Conservation (phyloP, 768 basidiomycete species). For the button mushroom (Agaricus bisporus) region DNA sequence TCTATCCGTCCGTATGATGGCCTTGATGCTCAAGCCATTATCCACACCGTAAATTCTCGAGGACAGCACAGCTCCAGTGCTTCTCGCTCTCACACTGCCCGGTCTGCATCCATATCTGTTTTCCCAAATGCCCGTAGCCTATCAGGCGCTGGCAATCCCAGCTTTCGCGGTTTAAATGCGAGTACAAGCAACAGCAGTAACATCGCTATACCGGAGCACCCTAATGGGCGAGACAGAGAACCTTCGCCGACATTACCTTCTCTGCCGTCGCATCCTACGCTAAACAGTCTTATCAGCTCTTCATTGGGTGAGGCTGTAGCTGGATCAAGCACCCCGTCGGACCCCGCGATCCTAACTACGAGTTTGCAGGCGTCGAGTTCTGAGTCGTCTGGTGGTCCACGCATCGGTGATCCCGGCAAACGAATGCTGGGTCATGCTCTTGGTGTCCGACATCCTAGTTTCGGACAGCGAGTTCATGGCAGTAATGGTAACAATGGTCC, state of each 20-base stretch:
- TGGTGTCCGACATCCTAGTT: slow-evolving; percentile 74
- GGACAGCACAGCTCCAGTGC: slow-evolving; percentile 54
- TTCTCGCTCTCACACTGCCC: slow-evolving; percentile 67
- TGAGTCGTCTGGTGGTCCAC: slow-evolving; percentile 45
- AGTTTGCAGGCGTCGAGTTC: slow-evolving; percentile 37
- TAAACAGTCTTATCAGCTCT: slow-evolving; percentile 80
- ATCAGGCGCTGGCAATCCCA: slow-evolving; percentile 26
- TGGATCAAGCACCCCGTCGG: slow-evolving; percentile 36
- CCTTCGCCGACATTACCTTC: slow-evolving; percentile 79
- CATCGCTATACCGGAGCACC: slow-evolving; percentile 50
- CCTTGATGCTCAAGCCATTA: slow-evolving; percentile 82
- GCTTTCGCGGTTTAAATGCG: slow-evolving; percentile 1
- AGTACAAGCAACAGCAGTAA: slow-evolving; percentile 29
- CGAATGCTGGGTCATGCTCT: slow-evolving; percentile 85
- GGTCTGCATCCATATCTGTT: slow-evolving; percentile 61
- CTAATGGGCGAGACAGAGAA: slow-evolving; percentile 48
- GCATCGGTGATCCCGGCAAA: slow-evolving; percentile 85
- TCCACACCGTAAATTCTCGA: slow-evolving; percentile 77
- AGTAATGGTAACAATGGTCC: slow-evolving; percentile 29
- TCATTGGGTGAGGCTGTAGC: slow-evolving; percentile 54
- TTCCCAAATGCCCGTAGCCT: slow-evolving; percentile 47
- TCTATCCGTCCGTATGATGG: slow-evolving; percentile 91
- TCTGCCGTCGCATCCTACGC: slow-evolving; percentile 76
- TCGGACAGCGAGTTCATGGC: slow-evolving; percentile 55
- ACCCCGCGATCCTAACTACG: slow-evolving; percentile 65